These are phyloP conservation scores for Komagataella pastoris DNA, from an alignment of 805 yeast species.

Conservation along the genomic window DNA sequence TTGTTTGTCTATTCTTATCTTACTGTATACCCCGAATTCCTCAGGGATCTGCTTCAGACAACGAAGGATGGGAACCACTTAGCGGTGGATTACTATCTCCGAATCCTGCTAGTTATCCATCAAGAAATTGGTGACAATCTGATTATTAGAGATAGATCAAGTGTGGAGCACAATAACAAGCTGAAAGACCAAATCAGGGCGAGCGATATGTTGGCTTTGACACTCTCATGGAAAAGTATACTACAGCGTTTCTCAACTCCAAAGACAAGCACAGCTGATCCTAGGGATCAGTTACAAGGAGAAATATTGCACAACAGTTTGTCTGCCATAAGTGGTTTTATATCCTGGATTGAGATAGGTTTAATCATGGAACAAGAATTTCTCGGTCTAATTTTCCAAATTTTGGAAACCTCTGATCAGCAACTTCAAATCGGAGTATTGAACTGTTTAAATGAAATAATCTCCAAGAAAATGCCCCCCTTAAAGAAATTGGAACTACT, in stretches of 20 bases:
- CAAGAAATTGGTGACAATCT: constrained; percentile 90
- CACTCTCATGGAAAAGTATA: constrained; percentile 54
- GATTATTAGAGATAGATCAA: constrained; percentile 52
- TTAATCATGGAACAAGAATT: constrained; percentile 52
- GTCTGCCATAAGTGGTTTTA: constrained; percentile 68
- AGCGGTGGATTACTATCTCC: constrained; percentile 57
- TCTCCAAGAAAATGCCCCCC: constrained; percentile 46
- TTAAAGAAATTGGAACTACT: constrained; percentile 50
- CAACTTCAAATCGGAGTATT: constrained; percentile 46
- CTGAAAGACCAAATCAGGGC: constrained; percentile 76
- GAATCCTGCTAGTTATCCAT: constrained; percentile 67
- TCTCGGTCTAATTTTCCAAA: constrained; percentile 43
- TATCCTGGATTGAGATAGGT: constrained; percentile 84
- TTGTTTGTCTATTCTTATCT: constrained; percentile 36
- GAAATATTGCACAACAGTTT: constrained; percentile 47
- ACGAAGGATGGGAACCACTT: constrained; percentile 21
- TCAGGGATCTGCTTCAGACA: constrained; percentile 32
- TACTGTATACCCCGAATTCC: constrained; percentile 33
- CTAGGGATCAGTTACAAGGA: constrained; percentile 9
- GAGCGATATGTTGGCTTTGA: constrained; percentile 55
- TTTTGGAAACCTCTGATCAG: constrained; percentile 23
- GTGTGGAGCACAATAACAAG: constrained; percentile 49
- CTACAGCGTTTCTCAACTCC: constrained; percentile 22
- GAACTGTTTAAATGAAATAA: constrained; percentile 35
- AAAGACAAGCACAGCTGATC: constrained; percentile 9